These are phyloP conservation scores for Alternaria tenuissima DNA, from an alignment of 2,329 filamentous ascomycete species.

Conservation along the genomic window DNA sequence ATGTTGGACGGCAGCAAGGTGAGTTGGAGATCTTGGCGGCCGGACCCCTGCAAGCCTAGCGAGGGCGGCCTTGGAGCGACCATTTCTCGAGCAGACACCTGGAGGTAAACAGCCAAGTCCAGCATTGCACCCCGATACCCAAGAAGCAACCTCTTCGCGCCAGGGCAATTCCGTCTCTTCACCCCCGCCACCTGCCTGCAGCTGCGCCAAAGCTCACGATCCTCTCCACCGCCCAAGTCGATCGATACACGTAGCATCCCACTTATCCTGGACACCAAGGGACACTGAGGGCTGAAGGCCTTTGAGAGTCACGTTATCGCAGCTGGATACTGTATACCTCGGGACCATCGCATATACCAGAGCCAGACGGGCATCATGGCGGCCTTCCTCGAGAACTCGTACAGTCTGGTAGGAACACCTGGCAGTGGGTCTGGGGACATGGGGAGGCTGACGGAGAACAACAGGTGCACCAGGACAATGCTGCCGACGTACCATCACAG, in stretches of 20 bases:
- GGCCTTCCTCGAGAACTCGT: constrained; percentile 91
- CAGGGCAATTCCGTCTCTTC: constrained; percentile 25
- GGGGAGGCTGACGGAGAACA: constrained; percentile 40
- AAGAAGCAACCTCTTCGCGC: constrained; percentile 28
- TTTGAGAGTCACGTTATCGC: constrained; percentile 38
- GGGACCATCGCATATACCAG: constrained; percentile 8
- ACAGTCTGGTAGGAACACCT: constrained; percentile 73
- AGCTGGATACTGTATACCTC: constrained; percentile 18
- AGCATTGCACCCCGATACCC: constrained; percentile 30
- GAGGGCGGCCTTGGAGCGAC: constrained; percentile 28
- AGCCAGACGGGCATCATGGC: constrained; percentile 72
- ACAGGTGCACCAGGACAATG: constrained; percentile 89
- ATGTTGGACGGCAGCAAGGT: constrained; percentile 11
- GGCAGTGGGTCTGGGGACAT: constrained; percentile 31
- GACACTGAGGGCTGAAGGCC: constrained; percentile 46
- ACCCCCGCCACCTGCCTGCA: constrained; percentile 18
- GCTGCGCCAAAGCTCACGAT: constrained; percentile 20
- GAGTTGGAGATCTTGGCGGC: constrained; percentile 35
- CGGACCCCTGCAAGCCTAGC: constrained; percentile 34
- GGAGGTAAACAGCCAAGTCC: constrained; percentile 39
- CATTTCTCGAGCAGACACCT: constrained; percentile 51
- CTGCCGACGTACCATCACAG: constrained; percentile 86
- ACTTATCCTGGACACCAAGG: constrained; percentile 37
- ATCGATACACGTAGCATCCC: constrained; percentile 49
- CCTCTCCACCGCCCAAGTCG: constrained; percentile 23